phyloP scores from a whole-genome alignment of 352 stramenopile species.

The Pythium sp. region DNA sequence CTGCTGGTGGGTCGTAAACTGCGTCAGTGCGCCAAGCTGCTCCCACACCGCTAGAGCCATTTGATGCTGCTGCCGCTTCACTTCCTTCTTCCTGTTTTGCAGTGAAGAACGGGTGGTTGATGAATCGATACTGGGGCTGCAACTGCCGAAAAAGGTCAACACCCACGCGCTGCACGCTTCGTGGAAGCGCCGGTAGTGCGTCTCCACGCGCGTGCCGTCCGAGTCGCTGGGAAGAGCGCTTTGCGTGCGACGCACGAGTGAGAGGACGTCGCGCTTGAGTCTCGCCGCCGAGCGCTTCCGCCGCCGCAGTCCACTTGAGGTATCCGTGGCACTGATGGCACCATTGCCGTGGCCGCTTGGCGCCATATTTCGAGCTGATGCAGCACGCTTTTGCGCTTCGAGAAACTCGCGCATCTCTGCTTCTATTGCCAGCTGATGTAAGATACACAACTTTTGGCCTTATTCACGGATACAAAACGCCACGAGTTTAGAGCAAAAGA shows the following conservation, averaged over 20 bases:
- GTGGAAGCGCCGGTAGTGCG: conserved; percentile 3
- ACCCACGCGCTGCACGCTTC: conserved; percentile 5
- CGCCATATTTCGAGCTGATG: conserved; percentile 3
- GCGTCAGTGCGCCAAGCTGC: neutral
- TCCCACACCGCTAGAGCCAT: neutral
- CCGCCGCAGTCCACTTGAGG: neutral
- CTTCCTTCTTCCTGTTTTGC: neutral
- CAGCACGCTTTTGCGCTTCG: too few species aligned
- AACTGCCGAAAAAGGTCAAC: neutral
- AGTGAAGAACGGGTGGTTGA: neutral
- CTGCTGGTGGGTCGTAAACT: neutral
- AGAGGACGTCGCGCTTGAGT: conserved; percentile 24
- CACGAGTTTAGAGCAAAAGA: too few species aligned
- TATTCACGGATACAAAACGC: too few species aligned
- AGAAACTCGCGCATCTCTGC: too few species aligned
- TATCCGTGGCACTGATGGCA: neutral
- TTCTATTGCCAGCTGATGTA: too few species aligned
- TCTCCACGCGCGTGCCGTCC: neutral
- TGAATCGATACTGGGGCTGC: neutral
- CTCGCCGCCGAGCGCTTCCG: neutral
- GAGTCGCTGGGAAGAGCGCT: neutral
- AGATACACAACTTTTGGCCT: too few species aligned
- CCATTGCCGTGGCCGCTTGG: neutral
- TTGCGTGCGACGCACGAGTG: conserved; percentile 17
- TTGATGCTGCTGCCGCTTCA: conserved; percentile 2